Conservation (phyloP, 2,329 filamentous ascomycete species). For the Cladophialophora psammophila region DNA sequence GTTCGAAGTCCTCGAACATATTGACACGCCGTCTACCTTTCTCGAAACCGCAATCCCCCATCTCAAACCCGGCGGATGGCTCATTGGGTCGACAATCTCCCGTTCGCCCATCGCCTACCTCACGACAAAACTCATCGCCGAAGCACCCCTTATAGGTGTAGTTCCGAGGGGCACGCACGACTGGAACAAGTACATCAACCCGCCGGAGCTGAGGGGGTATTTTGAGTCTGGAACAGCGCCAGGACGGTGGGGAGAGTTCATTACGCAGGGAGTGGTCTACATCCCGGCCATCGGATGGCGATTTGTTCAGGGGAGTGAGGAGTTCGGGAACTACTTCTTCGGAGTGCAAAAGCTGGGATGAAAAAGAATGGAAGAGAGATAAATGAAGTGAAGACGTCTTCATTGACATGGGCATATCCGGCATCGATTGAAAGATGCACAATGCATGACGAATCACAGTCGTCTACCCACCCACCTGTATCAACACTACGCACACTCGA, state of each 20-base stretch:
- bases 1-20: constrained; percentile 96
- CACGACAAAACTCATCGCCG: constrained; percentile 89
- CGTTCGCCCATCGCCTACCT: constrained; percentile 88
- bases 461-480: not conserved
- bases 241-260: constrained; percentile 59
- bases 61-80: constrained; percentile 89
- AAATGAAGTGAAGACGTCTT: constrained; percentile 19
- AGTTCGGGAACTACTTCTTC: constrained; percentile 95
- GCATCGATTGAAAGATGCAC: not conserved
- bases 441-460: not conserved
- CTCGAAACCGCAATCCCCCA: constrained; percentile 74
- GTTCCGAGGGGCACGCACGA: constrained; percentile 94
- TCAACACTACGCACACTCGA: not conserved
- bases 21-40: constrained; percentile 77
- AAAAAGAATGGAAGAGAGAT: constrained; percentile 46
- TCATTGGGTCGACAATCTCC: constrained; percentile 91
- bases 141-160: constrained; percentile 74
- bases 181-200: constrained; percentile 95
- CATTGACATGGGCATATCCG: not conserved
- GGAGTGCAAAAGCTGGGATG: constrained; percentile 67
- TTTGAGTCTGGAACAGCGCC: constrained; percentile 47
- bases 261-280: constrained; percentile 81
- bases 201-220: constrained; percentile 69
- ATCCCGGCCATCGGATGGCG: constrained; percentile 91
- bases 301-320: constrained; percentile 79